Conservation (phyloP, 2,329 filamentous ascomycete species). For the Ophiostoma triangulosporum region DNA sequence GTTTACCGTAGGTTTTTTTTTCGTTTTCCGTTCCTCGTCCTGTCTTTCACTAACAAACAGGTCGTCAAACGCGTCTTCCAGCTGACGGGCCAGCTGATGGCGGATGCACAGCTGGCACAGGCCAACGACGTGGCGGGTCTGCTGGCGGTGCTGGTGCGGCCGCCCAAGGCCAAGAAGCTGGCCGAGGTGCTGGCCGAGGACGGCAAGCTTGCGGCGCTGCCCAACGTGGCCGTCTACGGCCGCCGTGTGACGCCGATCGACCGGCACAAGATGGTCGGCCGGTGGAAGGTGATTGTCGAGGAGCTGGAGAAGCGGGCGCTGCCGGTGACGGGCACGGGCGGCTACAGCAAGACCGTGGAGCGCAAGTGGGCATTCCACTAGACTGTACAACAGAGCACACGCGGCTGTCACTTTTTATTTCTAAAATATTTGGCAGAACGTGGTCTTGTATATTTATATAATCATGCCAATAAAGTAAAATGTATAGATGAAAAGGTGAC, state of each 20-base stretch:
- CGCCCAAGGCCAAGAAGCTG: constrained; percentile 48
- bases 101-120: constrained; percentile 52
- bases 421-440: no score
- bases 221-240: constrained; percentile 57
- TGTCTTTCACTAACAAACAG: constrained; percentile 29
- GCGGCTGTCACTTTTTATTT: neutral
- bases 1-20: constrained; percentile 51
- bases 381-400: neutral
- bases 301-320: constrained; percentile 19
- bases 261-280: constrained; percentile 43
- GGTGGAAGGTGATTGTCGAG: constrained; percentile 25
- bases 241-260: constrained; percentile 57
- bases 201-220: constrained; percentile 35
- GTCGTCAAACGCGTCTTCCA: constrained; percentile 69
- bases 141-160: constrained; percentile 37
- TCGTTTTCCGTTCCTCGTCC: neutral
- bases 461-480: neutral
- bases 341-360: constrained; percentile 14
- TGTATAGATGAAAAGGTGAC: neutral
- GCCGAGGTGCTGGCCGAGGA: constrained; percentile 40
- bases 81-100: constrained; percentile 62
- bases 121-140: constrained; percentile 41
- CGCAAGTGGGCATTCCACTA: constrained; percentile 12
- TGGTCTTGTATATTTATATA: neutral
- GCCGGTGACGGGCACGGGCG: constrained; percentile 18